Percentiles rank a stretch among this genome's conserved stretches.
Conservation (phyloP, 1,284 basidiomycete genomes). For the Apiotrichum gracile region DNA sequence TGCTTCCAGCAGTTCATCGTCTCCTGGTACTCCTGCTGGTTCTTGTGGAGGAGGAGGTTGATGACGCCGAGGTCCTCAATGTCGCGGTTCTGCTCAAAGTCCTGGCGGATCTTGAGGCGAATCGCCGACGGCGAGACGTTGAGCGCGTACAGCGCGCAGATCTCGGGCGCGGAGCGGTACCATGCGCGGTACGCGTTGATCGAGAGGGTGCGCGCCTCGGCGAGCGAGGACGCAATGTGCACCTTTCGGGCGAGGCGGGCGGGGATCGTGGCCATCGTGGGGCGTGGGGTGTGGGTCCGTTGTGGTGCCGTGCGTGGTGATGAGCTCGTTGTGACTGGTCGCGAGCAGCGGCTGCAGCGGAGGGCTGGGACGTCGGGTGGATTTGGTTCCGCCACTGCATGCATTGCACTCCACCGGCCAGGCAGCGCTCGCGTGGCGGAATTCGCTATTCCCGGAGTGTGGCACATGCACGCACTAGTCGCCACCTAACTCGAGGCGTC, state of each 20-base stretch:
- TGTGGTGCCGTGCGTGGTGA: not conserved
- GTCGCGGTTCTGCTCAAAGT: conserved; percentile 80
- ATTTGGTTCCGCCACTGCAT: not conserved
- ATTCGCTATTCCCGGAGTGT: not conserved
- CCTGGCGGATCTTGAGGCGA: conserved; percentile 74
- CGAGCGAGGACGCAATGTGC: conserved; percentile 55
- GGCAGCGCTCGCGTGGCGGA: not conserved
- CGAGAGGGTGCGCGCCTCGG: conserved; percentile 66
- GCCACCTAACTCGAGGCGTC: no score
- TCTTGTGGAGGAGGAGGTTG: conserved; percentile 83
- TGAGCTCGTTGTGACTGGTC: conserved; percentile 8
- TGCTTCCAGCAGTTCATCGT: conserved; percentile 92
- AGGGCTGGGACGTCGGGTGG: not conserved
- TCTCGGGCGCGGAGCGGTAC: conserved; percentile 87
- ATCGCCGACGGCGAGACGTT: conserved; percentile 75
- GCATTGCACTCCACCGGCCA: not conserved
- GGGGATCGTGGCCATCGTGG: conserved; percentile 77
- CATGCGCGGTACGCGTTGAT: conserved; percentile 83
- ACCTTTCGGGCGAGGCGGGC: conserved; percentile 74
- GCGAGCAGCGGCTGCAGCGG: not conserved
- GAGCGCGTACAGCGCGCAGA: conserved; percentile 76
- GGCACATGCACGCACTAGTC: not conserved
- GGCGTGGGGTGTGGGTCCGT: not conserved
- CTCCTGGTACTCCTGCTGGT: conserved; percentile 86
- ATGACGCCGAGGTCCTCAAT: conserved; percentile 77